Evolutionary conservation across 1,139 yeast species (phyloP).

Genomic region (Debaryomycetaceae sp.): DNA sequence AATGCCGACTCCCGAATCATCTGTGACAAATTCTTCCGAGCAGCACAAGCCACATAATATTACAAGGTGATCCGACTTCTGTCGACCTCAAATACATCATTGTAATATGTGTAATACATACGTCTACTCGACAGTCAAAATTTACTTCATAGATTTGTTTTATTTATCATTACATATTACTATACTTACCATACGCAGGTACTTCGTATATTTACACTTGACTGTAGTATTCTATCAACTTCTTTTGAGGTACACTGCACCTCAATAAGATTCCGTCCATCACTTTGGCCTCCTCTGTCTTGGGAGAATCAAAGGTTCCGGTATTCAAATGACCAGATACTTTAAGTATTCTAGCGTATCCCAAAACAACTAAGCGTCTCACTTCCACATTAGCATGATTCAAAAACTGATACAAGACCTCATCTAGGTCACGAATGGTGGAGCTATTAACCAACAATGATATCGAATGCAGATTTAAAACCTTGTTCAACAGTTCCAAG

Average conservation of each 20-base stretch:
- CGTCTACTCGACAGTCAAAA: background rate
- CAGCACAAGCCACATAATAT: background rate
- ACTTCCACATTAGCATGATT: constrained; percentile 33
- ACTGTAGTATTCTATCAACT: constrained; percentile 37
- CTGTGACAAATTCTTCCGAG: constrained; percentile 11
- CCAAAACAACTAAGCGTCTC: constrained; percentile 37
- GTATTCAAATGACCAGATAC: constrained; percentile 12
- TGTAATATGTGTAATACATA: background rate
- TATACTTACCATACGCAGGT: background rate
- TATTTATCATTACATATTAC: background rate
- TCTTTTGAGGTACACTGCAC: constrained; percentile 31
- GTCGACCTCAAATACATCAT: background rate
- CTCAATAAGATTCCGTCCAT: constrained; percentile 22
- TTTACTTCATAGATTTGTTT: constrained; percentile 2
- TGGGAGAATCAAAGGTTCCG: constrained; percentile 5
- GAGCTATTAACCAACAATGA: constrained; percentile 16
- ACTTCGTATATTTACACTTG: constrained; percentile 7
- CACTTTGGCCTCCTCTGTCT: constrained; percentile 11
- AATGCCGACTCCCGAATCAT: constrained; percentile 21
- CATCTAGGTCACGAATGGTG: constrained; percentile 26
- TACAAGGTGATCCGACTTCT: background rate
- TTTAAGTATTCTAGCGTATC: constrained; percentile 35
- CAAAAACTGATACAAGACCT: constrained; percentile 22
- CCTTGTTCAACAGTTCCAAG: constrained; percentile 20
- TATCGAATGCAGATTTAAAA: constrained; percentile 17